Percentiles rank a stretch among this genome's conserved stretches.
phyloP scores from a whole-genome alignment of 1,284 basidiomycete genomes.

The Microbotryum violaceum region DNA sequence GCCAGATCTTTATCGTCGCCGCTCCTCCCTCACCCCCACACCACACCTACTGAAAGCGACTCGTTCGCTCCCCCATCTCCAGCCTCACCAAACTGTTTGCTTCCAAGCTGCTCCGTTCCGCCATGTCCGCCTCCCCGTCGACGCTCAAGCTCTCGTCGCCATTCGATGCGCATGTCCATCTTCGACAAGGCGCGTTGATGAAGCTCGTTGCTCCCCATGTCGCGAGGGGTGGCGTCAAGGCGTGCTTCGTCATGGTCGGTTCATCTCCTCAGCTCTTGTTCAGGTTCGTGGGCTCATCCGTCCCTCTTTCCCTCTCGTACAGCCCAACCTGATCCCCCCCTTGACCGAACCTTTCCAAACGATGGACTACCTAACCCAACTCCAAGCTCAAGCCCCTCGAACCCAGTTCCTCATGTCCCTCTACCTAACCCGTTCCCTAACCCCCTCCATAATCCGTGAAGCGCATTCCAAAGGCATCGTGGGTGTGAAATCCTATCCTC shows the following conservation, averaged over 20 bases:
- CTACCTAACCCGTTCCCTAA: slow-evolving; percentile 84
- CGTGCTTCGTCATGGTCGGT: slow-evolving; percentile 93
- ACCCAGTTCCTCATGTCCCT: slow-evolving; percentile 92
- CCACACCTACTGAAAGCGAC: too few relatives aligned
- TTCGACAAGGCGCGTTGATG: slow-evolving; percentile 78
- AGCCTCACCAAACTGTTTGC: too few relatives aligned
- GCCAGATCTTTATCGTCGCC: too few relatives aligned
- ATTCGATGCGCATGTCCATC: slow-evolving; percentile 79
- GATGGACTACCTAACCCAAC: slow-evolving; percentile 65
- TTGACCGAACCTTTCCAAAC: slow-evolving; percentile 79
- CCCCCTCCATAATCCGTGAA: slow-evolving; percentile 81
- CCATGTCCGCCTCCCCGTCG: neutral
- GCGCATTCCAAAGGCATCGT: slow-evolving; percentile 77
- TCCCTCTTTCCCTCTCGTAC: slow-evolving; percentile 2
- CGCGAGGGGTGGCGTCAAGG: slow-evolving; percentile 72
- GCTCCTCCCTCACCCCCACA: too few relatives aligned
- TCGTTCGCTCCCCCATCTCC: neutral
- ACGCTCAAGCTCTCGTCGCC: slow-evolving; percentile 55
- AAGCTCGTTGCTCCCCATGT: slow-evolving; percentile 87
- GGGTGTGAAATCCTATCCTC: slow-evolving; percentile 94
- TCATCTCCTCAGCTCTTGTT: slow-evolving; percentile 8
- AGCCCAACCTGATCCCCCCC: slow-evolving; percentile 94
- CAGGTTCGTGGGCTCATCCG: neutral
- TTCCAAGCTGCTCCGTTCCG: neutral
- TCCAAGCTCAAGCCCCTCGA: slow-evolving; percentile 66